Percentiles rank a stretch among this genome's conserved stretches.
phyloP scores from a whole-genome alignment of 805 yeast species.

The Saccharomyces paradoxus region DNA sequence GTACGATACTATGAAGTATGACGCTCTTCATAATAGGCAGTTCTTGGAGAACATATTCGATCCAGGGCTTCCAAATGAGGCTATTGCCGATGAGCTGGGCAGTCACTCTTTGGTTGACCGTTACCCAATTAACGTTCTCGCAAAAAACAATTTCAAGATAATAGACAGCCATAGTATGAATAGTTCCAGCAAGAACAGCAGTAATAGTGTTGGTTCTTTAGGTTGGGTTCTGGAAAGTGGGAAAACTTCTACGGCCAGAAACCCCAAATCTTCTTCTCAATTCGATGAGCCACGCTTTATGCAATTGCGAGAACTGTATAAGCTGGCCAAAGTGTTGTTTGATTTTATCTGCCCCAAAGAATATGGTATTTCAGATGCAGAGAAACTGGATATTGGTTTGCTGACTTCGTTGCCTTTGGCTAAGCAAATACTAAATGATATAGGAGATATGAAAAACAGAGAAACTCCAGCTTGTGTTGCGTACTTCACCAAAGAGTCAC shows the following conservation, averaged over 20 bases:
- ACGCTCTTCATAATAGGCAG: slow-evolving; percentile 89
- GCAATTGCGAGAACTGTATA: slow-evolving; percentile 76
- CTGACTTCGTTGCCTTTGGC: slow-evolving; percentile 91
- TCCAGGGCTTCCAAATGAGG: slow-evolving; percentile 43
- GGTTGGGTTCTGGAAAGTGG: slow-evolving; percentile 59
- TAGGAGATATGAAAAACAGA: slow-evolving; percentile 66
- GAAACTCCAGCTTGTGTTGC: slow-evolving; percentile 79
- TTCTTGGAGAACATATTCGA: slow-evolving; percentile 78
- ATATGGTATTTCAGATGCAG: slow-evolving; percentile 92
- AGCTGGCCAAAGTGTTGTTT: slow-evolving; percentile 84
- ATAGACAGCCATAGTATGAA: slow-evolving; percentile 28
- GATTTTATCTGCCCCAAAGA: slow-evolving; percentile 98
- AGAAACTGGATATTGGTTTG: slow-evolving; percentile 90
- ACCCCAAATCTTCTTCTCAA: slow-evolving; percentile 33
- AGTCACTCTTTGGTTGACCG: slow-evolving; percentile 49
- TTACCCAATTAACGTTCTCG: slow-evolving; percentile 66
- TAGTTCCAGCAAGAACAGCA: slow-evolving; percentile 9
- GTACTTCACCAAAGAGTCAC: slow-evolving; percentile 94
- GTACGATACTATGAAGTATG: slow-evolving; percentile 97
- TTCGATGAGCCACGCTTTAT: slow-evolving; percentile 78
- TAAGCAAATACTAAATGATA: slow-evolving; percentile 73
- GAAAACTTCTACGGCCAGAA: slow-evolving; percentile 22
- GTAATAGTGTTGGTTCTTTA: slow-evolving; percentile 49
- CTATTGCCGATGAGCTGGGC: slow-evolving; percentile 22
- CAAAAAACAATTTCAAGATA: slow-evolving; percentile 67